Conservation (phyloP, 2,329 filamentous ascomycete species). For the Cercospora beticola region DNA sequence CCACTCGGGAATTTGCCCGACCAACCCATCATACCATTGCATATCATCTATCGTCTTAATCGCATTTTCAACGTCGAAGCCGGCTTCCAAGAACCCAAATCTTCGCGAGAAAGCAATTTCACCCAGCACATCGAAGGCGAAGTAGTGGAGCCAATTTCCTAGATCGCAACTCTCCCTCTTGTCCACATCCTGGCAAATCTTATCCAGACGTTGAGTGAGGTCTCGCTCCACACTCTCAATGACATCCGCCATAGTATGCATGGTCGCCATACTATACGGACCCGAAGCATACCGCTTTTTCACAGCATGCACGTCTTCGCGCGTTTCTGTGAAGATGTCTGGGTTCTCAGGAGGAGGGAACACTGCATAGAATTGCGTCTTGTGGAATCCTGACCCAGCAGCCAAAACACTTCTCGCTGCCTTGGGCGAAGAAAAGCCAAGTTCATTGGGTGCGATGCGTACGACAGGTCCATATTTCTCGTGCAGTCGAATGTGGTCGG, state of each 20-base stretch:
- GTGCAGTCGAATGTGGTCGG: conserved; percentile 31
- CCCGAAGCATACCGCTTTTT: conserved; percentile 50
- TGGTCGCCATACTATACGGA: conserved; percentile 55
- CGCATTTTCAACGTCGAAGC: conserved; percentile 51
- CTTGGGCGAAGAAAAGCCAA: conserved; percentile 34
- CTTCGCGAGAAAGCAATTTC: conserved; percentile 44
- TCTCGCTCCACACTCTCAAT: conserved; percentile 55
- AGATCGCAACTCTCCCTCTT: conserved; percentile 46
- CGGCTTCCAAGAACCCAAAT: conserved; percentile 55
- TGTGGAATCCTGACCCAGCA: conserved; percentile 36
- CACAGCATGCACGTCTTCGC: conserved; percentile 55
- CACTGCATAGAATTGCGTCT: conserved; percentile 42
- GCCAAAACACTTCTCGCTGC: conserved; percentile 36
- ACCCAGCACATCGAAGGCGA: conserved; percentile 41
- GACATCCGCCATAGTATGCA: conserved; percentile 54
- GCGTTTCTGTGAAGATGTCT: conserved; percentile 58
- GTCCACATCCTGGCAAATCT: conserved; percentile 36
- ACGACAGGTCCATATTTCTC: conserved; percentile 33
- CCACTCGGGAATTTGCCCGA: conserved; percentile 54
- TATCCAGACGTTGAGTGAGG: conserved; percentile 46
- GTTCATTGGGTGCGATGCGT: conserved; percentile 35
- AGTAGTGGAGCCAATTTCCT: conserved; percentile 43
- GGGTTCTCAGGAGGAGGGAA: conserved; percentile 59
- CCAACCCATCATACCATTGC: conserved; percentile 55
- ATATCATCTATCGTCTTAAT: conserved; percentile 56